phyloP scores from a whole-genome alignment of 805 yeast species.

The Wickerhamomyces kurtzmanii region DNA sequence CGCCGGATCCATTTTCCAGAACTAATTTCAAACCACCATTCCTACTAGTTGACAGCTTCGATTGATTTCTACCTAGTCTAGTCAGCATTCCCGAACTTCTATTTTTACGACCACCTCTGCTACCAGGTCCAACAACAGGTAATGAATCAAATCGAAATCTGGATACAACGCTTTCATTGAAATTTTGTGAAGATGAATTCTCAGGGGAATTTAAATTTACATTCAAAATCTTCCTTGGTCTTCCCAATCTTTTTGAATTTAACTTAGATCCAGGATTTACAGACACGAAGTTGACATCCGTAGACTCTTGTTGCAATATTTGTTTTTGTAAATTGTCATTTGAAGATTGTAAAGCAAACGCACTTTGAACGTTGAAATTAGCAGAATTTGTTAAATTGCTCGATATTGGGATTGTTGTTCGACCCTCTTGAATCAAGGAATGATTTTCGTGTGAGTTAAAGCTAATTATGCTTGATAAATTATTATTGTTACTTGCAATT shows the following conservation, averaged over 20 bases:
- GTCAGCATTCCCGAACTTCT: not conserved
- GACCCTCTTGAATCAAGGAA: too few species aligned
- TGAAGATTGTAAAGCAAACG: too few species aligned
- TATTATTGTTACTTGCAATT: too few species aligned
- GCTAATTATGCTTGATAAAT: too few species aligned
- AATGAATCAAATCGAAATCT: slow-evolving; percentile 14
- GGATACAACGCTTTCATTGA: slow-evolving; percentile 13
- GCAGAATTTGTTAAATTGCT: too few species aligned
- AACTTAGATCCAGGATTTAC: slow-evolving; percentile 16
- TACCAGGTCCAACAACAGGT: slow-evolving; percentile 18
- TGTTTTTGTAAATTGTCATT: too few species aligned
- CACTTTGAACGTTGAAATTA: too few species aligned
- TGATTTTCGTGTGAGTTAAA: too few species aligned
- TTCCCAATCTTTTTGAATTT: slow-evolving; percentile 15
- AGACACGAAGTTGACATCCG: slow-evolving; percentile 16
- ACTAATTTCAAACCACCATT: not conserved
- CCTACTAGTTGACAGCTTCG: not conserved
- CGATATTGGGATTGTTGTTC: too few species aligned
- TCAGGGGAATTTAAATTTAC: slow-evolving; percentile 1
- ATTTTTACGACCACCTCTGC: slow-evolving; percentile 15
- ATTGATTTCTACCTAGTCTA: slow-evolving; percentile 3
- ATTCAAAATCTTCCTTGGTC: slow-evolving; percentile 12
- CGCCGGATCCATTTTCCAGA: not conserved
- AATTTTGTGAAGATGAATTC: slow-evolving; percentile 8
- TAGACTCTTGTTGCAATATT: too few species aligned